Base-by-base conservation (phyloP, 2,329 filamentous ascomycete genomes). In the Colletotrichum karsti region DNA sequence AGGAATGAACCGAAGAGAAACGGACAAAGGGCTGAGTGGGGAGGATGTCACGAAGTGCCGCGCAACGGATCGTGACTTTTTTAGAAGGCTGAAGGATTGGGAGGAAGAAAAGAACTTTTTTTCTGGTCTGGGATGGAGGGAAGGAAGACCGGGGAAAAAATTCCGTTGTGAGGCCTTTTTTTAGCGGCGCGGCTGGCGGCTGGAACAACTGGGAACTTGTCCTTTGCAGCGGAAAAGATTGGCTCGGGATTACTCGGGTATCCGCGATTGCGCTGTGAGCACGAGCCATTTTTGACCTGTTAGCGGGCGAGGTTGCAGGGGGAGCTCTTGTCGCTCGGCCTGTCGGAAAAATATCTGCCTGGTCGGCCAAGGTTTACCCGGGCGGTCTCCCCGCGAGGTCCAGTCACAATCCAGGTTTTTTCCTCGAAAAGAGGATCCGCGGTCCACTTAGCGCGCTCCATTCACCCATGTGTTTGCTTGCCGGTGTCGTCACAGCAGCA, bases 11-110 rank as follows among this genome's bases (percentile, higher is more conserved):
- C 59, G 67, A 35, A 63, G 70, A 63, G 64, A 72, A 63, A 72
- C 73, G 70, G 65, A 70, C 72, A 72, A 76, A 73, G 69, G 74
- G 73, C 70, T 75, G 78, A 79, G 78, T 69, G 78, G 78, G 77
- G 77, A 78, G 73, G 67, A 55, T 51, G 50, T 63, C 67, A 70
- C 69, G 69, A 70, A 67, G 44, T 41, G 53, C 61, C 62, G 61
- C 59, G 63, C 58, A 60, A 70, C 48, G 63, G 53, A 62, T 65
- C 69, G 69, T 71, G 67, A 35, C 28, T 59, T 66, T 44, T 61
- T 35, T 18, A 26, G 46, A 26, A 22, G 26, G 20, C 30, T 35
- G 44, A 48, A 26, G 39, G 48, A n/a, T 33, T 24, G 18, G 26
- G 51, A 33, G 15, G 18, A 60, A 20, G 41, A 44, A 26, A 58